Base-by-base conservation (phyloP, 495 filamentous ascomycete genomes). In the Ascobolus immersus region DNA sequence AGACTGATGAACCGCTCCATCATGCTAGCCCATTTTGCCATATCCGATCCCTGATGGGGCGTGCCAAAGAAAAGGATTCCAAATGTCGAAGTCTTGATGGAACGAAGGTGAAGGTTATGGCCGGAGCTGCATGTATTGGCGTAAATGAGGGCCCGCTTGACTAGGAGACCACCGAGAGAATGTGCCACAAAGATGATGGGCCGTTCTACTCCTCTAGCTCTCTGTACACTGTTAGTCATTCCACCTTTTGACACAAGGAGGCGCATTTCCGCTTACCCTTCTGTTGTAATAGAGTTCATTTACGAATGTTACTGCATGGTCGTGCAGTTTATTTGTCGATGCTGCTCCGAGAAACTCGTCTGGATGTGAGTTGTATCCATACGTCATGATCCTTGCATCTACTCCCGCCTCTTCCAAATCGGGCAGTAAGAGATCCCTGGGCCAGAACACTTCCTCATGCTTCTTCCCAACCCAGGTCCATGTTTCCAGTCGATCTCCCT, bases 141-240 rank as follows among this genome's bases (percentile, higher is more conserved):
- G 51, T 67, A 64, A 19, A 69, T 70, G 18, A 77, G 49, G 36
- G 67, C 65, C 52, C 73, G 62, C 43, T 90, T 90, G 10, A 79
- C 70, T 3, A 90, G 57, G 21, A 90, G 65, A 4, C 79, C 79
- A 3, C 79, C 79, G 7, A 90, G 58, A 23, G 72, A 78, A 55
- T 90, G 79, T 21, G 67, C 77, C 10, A 90, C 71, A 55, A 78
- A 90, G 34, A 90, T 71, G 36, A 90, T 80, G 0, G 79, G 79
- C 18, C 72, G 69, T 42, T 42, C 55, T 36, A 51, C 61, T 49
- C 47, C 61, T 38, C 51, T 62, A 51, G 51, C 72, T 49, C 62
- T 70, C 50, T 63, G 57, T 24, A 55, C 51, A 34, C 56, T 57
- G 21, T 51, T 43, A 0, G 55, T 56, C 34, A 65, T 52, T n/a